Conservation (phyloP, 1,139 yeast species). For the Yamadazyma dushanensis region DNA sequence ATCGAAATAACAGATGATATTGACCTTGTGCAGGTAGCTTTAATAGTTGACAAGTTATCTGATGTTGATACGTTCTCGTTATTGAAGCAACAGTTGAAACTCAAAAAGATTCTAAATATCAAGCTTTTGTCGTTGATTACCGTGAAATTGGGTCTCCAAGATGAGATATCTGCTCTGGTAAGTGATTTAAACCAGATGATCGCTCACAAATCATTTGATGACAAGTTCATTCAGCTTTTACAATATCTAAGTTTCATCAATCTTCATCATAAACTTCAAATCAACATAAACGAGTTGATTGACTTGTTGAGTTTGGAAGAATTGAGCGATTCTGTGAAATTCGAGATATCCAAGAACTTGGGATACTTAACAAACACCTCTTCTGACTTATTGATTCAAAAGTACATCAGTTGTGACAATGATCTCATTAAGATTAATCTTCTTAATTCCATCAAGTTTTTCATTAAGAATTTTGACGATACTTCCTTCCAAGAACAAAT, state of each 20-base stretch:
- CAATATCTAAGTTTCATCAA: slow-evolving; percentile 15
- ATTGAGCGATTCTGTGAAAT: slow-evolving; percentile 18
- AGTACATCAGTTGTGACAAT: slow-evolving; percentile 12
- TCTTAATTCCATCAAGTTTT: slow-evolving; percentile 12
- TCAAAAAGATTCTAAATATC: slow-evolving; percentile 7
- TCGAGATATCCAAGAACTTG: slow-evolving; percentile 18
- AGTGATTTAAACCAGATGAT: slow-evolving; percentile 10
- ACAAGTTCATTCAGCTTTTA: slow-evolving; percentile 9
- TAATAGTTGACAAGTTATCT: slow-evolving; percentile 9
- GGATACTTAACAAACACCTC: slow-evolving; percentile 12
- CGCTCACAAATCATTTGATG: slow-evolving; percentile 5
- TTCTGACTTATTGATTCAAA: slow-evolving; percentile 19
- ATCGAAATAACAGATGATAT: slow-evolving; percentile 17
- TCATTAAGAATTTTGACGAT: slow-evolving; percentile 11
- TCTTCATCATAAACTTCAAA: slow-evolving; percentile 15
- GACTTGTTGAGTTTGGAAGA: slow-evolving; percentile 14
- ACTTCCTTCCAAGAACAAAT: slow-evolving; percentile 9
- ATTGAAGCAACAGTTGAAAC: slow-evolving; percentile 8
- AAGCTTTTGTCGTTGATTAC: slow-evolving; percentile 10
- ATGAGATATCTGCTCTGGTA: slow-evolving; percentile 11
- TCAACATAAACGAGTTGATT: slow-evolving; percentile 20
- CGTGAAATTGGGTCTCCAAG: slow-evolving; percentile 7
- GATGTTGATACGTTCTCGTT: slow-evolving; percentile 8
- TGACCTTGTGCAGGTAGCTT: slow-evolving; percentile 5
- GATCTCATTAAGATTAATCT: slow-evolving; percentile 8